Evolutionary conservation across 1,284 basidiomycete species (phyloP).

Genomic region (Golubevia pallescens): DNA sequence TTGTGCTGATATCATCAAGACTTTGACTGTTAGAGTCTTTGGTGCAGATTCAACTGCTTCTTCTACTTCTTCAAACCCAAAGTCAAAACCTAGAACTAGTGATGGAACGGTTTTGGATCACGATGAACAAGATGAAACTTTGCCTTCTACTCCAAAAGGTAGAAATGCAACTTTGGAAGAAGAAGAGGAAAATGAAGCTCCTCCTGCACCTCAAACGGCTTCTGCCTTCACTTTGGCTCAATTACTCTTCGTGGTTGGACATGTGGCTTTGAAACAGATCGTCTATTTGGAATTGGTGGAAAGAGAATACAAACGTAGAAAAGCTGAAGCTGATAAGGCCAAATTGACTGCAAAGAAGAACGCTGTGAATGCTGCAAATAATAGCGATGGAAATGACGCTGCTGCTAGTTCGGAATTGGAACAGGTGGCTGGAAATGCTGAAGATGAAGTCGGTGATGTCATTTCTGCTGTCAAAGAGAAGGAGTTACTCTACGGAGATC

Average conservation of each 20-base stretch:
- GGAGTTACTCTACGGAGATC: constrained; percentile 82
- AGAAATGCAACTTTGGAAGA: constrained; percentile 1
- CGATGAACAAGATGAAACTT: not conserved
- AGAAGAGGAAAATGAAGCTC: constrained; percentile 66
- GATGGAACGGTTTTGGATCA: not conserved
- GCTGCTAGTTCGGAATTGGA: constrained; percentile 70
- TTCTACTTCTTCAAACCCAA: not conserved
- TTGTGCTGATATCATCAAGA: constrained; percentile 81
- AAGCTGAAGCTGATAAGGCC: constrained; percentile 78
- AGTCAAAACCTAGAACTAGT: not conserved
- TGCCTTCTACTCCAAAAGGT: constrained; percentile 7
- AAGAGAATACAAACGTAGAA: constrained; percentile 92
- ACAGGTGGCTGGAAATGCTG: constrained; percentile 94
- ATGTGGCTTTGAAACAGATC: constrained; percentile 96
- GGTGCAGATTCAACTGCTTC: constrained; percentile 28
- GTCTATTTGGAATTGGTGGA: constrained; percentile 97
- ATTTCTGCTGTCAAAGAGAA: constrained; percentile 82
- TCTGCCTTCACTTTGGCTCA: constrained; percentile 83
- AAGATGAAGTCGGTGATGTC: constrained; percentile 95
- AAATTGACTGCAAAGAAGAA: constrained; percentile 16
- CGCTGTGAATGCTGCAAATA: not conserved
- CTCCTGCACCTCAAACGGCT: constrained; percentile 68
- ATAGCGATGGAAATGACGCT: constrained; percentile 7
- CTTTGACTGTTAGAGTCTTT: constrained; percentile 79
- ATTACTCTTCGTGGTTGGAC: constrained; percentile 89